phyloP scores from a whole-genome alignment of 257 asterid species.

The Parsonsia alboflavescens region DNA sequence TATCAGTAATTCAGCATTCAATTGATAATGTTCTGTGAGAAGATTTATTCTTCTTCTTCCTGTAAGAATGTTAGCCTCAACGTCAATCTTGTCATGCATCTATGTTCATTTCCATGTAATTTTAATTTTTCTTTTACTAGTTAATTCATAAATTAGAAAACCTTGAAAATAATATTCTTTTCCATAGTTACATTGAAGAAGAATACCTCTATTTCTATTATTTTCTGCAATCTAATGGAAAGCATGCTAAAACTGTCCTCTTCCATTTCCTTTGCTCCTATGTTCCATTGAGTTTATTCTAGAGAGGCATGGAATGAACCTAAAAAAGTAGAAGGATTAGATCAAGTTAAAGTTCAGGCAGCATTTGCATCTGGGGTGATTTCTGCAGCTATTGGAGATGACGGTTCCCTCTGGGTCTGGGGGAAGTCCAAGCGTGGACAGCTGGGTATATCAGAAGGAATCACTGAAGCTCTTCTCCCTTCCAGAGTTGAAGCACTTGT shows the following conservation, averaged over 20 bases:
- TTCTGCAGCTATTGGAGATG: conserved; percentile 75
- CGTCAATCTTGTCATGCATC: background rate
- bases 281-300: conserved; percentile 3
- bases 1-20: background rate
- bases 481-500: conserved; percentile 60
- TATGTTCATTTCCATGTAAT: background rate
- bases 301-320: conserved; percentile 82
- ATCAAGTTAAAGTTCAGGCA: conserved; percentile 47
- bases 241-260: background rate
- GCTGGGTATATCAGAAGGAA: conserved; percentile 66
- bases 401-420: conserved; percentile 95
- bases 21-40: background rate
- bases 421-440: conserved; percentile 96
- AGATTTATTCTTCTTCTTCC: background rate
- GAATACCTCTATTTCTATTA: background rate
- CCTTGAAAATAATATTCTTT: background rate
- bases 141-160: background rate
- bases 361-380: conserved; percentile 85
- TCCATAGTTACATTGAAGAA: background rate
- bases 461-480: conserved; percentile 56
- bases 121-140: background rate
- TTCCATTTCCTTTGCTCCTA: background rate
- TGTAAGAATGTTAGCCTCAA: background rate
- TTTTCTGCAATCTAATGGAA: background rate
- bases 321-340: conserved; percentile 58